These are phyloP conservation scores for Staphylotrichum longicolle DNA, from an alignment of 495 filamentous ascomycete genomes.

Conservation along the genomic window DNA sequence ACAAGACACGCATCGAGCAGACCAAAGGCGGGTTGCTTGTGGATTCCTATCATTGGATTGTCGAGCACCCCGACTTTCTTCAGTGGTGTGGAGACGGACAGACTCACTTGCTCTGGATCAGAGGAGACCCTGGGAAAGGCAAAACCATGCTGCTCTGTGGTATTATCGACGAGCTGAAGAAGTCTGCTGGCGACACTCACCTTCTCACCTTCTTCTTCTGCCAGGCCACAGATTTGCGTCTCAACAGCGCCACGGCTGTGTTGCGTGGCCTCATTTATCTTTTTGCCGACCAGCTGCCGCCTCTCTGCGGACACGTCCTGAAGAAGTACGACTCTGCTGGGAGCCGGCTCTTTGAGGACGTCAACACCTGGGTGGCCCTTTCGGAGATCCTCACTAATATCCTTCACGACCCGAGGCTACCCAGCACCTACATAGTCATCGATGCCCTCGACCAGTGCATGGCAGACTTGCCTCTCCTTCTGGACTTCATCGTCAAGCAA, in stretches of 20 bases:
- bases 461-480: constrained; percentile 28
- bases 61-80: constrained; percentile 27
- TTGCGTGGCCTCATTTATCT: constrained; percentile 38
- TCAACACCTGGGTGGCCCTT: constrained; percentile 34
- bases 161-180: constrained; percentile 39
- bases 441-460: constrained; percentile 54
- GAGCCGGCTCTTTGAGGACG: constrained; percentile 33
- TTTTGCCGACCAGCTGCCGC: constrained; percentile 30
- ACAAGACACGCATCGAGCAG: constrained; percentile 41
- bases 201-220: constrained; percentile 49
- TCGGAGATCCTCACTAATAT: constrained; percentile 35
- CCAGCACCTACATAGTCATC: constrained; percentile 37
- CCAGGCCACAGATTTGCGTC: constrained; percentile 34
- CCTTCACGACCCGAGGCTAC: constrained; percentile 31
- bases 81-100: background rate
- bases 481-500: constrained; percentile 34
- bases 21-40: constrained; percentile 37
- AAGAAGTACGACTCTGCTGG: constrained; percentile 31
- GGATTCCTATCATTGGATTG: constrained; percentile 45
- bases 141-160: constrained; percentile 51
- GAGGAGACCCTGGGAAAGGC: constrained; percentile 47
- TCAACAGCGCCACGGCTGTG: constrained; percentile 36
- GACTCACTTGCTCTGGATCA: constrained; percentile 45
- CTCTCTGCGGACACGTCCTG: constrained; percentile 35
- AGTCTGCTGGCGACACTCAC: background rate